Base-by-base conservation (phyloP, 371 early-diverging fungal genomes). In the Mucor irregularis region DNA sequence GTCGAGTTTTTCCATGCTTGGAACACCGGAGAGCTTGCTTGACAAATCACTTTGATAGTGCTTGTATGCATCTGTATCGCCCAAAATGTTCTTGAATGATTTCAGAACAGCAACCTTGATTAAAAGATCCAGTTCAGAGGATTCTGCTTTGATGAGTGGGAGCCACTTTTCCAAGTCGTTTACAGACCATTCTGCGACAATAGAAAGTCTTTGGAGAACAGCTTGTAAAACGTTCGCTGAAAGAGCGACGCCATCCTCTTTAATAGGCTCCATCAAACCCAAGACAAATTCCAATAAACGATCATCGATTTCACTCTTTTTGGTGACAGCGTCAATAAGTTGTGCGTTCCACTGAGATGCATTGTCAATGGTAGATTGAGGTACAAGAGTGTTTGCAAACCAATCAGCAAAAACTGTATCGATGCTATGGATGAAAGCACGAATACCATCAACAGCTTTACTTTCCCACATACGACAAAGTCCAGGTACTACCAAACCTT, bases 21-120 rank as follows among this genome's bases (percentile, higher is more conserved):
- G 40, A 5, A 67, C 47, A 34, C 66, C 66, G 6, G 73, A 73
- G 8, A 80, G 29, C 43, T 68, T 70, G 42, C 66, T 71, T 5
- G 66, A 64, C 22, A 74, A 31, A n/a, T 80, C 71, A 43, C 72
- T 74, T 50, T 77, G 78, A 29, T 75, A 63, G 19, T 51, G 59
- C 22, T 54, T 61, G 34, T 61, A 77, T 14, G 39, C 35, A 5
- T 49, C 26, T 4, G 62, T 59, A 19, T 49, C 39, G 16, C 53
- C 49, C 21, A 80, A 16, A 3, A 16, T 43, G 10, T 53, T 25
- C 37, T 71, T 77, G 57, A 80, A 47, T 3, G 73, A 53, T 5
- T 34, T 37, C 22, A 73, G 19, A 1, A 73, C 35, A 1, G 80
- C 68, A 7, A 71, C 58, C 42, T 75, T 77, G 40, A 35, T 51